Conservation (phyloP, 2,329 filamentous ascomycete genomes). For the Aspergillus hiratsukae region DNA sequence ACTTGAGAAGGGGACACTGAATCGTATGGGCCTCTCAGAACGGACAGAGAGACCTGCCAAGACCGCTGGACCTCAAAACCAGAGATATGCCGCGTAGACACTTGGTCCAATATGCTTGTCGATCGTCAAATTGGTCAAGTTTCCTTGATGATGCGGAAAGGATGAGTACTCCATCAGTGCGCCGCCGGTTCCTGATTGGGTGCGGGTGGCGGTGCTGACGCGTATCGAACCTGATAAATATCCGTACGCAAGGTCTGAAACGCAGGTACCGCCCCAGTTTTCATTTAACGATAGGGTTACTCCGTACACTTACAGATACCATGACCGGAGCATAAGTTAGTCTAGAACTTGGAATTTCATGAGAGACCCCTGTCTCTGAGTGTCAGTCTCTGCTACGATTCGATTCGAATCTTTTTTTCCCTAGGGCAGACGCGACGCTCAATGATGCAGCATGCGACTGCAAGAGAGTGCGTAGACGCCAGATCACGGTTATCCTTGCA, state of each 20-base stretch:
- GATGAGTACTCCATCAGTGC: constrained; percentile 15
- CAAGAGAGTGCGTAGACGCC: not conserved
- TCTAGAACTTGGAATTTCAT: not conserved
- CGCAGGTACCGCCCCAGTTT: not conserved
- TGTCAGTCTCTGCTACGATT: not conserved
- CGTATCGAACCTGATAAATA: constrained; percentile 8
- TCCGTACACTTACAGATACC: not conserved
- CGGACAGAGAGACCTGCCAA: constrained; percentile 18
- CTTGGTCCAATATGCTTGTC: constrained; percentile 2
- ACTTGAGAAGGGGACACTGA: constrained; percentile 3
- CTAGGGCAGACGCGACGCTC: no score
- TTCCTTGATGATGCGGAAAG: not conserved
- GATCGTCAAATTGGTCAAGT: constrained; percentile 8
- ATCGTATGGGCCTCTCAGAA: constrained; percentile 1
- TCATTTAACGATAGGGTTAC: not conserved
- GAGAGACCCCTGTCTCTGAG: not conserved
- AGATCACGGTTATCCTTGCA: not conserved
- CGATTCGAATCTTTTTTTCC: not conserved
- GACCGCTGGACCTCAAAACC: constrained; percentile 10
- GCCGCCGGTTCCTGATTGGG: constrained; percentile 16
- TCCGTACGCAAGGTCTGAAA: not conserved
- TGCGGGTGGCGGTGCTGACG: constrained; percentile 12
- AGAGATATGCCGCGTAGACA: constrained; percentile 17
- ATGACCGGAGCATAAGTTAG: not conserved
- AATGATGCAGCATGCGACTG: no score